Conservation (phyloP, 108 stramenopile genomes). For the Pseudonitzschia multiseries region DNA sequence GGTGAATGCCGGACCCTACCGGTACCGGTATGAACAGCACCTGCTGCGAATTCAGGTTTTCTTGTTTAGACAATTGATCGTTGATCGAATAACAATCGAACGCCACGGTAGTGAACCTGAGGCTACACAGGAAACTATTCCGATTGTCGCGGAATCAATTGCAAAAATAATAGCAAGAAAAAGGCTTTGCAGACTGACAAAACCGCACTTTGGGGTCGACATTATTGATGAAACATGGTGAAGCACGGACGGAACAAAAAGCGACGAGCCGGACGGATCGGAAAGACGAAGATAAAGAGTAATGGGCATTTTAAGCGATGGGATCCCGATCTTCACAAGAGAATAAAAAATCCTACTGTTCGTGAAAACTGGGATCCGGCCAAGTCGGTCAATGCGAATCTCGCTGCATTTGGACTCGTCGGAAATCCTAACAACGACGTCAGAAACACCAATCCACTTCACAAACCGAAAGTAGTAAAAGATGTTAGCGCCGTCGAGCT, state of each 20-base stretch:
- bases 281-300: slow-evolving; percentile 70
- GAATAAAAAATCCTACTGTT: slow-evolving; percentile 51
- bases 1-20: no score
- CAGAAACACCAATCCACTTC: slow-evolving; percentile 4
- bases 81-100: no score
- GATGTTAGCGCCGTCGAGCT: slow-evolving; percentile 58
- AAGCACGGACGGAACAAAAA: slow-evolving; percentile 74
- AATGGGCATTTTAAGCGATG: slow-evolving; percentile 48
- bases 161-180: no score
- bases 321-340: slow-evolving; percentile 51
- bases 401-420: slow-evolving; percentile 62
- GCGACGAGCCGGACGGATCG: slow-evolving; percentile 69
- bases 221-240: slow-evolving; percentile 43
- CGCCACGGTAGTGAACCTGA: no score
- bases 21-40: no score
- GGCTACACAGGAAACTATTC: no score
- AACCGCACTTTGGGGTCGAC: no score
- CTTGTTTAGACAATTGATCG: no score
- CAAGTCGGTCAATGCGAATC: slow-evolving; percentile 63
- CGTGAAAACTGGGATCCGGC: slow-evolving; percentile 63
- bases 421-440: slow-evolving; percentile 51
- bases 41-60: no score
- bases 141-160: no score
- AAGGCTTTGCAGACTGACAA: no score
- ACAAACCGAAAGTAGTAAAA: background rate